A percentile compares a stretch with the other conserved stretches of the same genome.
These are phyloP conservation scores for Magnolia changhungtana DNA, from an alignment of 164 flowering plant genomes.

Conservation along the genomic window DNA sequence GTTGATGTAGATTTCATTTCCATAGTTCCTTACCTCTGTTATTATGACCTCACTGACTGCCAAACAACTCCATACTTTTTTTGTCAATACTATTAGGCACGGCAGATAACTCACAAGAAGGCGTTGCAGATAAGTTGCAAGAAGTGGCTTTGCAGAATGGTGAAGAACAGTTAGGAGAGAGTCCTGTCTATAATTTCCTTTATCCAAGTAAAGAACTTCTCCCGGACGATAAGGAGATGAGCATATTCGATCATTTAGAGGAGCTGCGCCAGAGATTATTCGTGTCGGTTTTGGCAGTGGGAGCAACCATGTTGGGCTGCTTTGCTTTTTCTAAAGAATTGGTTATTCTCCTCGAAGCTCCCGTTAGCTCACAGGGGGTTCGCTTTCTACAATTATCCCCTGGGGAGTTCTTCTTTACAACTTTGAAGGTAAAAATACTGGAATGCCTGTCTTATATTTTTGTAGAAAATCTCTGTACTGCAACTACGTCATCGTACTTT, in stretches of 20 bases:
- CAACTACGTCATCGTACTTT: not conserved
- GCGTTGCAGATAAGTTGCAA: constrained; percentile 21
- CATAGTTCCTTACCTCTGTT: not conserved
- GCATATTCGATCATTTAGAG: constrained; percentile 86
- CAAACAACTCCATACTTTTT: not conserved
- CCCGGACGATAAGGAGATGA: constrained; percentile 96
- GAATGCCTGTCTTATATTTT: not conserved
- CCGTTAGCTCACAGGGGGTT: constrained; percentile 73
- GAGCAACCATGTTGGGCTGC: constrained; percentile 85
- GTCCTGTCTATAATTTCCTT: constrained; percentile 64
- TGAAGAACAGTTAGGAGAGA: constrained; percentile 30
- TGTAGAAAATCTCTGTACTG: not conserved
- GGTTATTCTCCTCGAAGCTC: constrained; percentile 79
- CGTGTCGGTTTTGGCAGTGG: constrained; percentile 89
- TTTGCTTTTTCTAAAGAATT: constrained; percentile 88
- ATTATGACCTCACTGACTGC: not conserved
- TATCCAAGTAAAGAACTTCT: constrained; percentile 90
- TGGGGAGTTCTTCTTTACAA: constrained; percentile 97
- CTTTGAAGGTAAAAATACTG: constrained; percentile 62
- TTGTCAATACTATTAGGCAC: constrained; percentile 22
- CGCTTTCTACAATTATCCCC: constrained; percentile 91
- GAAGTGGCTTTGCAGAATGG: constrained; percentile 28
- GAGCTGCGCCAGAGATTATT: constrained; percentile 86
- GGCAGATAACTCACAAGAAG: constrained; percentile 28
- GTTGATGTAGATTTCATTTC: not conserved